Evolutionary conservation across 1,284 basidiomycete genomes (phyloP).

Genomic region (Naganishia cerealis): DNA sequence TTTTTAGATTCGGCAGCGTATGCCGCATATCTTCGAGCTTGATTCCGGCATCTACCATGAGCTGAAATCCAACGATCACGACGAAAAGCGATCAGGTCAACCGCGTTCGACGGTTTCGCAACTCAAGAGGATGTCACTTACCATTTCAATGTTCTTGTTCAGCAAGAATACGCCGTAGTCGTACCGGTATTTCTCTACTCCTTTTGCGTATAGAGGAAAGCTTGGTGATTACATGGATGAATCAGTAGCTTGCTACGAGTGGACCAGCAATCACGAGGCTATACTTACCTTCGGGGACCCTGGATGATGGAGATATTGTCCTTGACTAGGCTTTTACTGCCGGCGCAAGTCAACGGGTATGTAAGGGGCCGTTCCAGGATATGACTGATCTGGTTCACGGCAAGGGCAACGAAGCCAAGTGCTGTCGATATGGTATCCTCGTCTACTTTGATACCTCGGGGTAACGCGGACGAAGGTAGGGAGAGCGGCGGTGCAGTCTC

Average conservation of each 20-base stretch:
- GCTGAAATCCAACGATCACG: conserved; percentile 55
- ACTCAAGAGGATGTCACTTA: conserved; percentile 51
- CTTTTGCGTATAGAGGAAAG: conserved; percentile 90
- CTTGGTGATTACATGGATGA: conserved; percentile 54
- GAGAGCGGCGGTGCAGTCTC: conserved; percentile 82
- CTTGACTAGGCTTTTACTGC: conserved; percentile 80
- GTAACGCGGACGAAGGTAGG: conserved; percentile 61
- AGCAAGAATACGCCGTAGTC: conserved; percentile 96
- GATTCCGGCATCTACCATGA: conserved; percentile 84
- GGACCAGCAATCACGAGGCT: neutral
- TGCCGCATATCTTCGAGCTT: conserved; percentile 89
- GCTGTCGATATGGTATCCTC: conserved; percentile 82
- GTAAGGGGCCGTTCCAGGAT: conserved; percentile 74
- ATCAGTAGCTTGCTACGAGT: neutral
- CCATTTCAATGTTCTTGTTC: conserved; percentile 96
- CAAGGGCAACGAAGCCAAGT: conserved; percentile 80
- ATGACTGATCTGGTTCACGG: conserved; percentile 74
- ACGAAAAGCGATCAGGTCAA: neutral
- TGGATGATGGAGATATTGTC: conserved; percentile 91
- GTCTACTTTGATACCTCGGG: conserved; percentile 61
- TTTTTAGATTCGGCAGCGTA: conserved; percentile 94
- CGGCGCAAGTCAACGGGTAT: conserved; percentile 85
- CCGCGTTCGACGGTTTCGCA: neutral
- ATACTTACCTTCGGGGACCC: conserved; percentile 78
- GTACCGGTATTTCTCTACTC: conserved; percentile 93